Evolutionary conservation across 495 filamentous ascomycete species (phyloP).

Genomic region (Jackrogersella minutella): DNA sequence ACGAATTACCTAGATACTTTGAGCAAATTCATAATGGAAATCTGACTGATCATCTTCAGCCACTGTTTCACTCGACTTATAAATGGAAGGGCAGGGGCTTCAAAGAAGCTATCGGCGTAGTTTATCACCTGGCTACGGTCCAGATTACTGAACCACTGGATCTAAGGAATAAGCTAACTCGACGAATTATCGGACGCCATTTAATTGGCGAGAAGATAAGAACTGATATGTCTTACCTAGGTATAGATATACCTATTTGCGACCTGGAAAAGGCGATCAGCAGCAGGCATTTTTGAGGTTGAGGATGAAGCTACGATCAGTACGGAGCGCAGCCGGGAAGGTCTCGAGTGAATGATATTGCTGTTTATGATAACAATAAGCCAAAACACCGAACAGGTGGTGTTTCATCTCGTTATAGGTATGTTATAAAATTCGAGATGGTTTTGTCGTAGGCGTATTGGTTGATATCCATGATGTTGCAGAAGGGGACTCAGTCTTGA

Average conservation of each 20-base stretch:
- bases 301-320: constrained; percentile 15
- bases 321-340: constrained; percentile 29
- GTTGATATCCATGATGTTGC: too few relatives aligned
- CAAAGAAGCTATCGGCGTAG: neutral
- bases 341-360: constrained; percentile 28
- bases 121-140: constrained; percentile 15
- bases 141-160: neutral
- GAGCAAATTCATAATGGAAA: constrained; percentile 8
- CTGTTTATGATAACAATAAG: constrained; percentile 38
- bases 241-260: constrained; percentile 20
- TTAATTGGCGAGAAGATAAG: too few relatives aligned
- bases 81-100: too few relatives aligned
- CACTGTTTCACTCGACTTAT: neutral
- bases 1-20: neutral
- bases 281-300: constrained; percentile 24
- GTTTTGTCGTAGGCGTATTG: too few relatives aligned
- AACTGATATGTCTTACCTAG: too few relatives aligned
- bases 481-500: too few relatives aligned
- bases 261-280: constrained; percentile 29
- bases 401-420: too few relatives aligned
- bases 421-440: too few relatives aligned
- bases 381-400: too few relatives aligned
- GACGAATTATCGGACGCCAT: constrained; percentile 33
- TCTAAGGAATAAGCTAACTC: constrained; percentile 29
- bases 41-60: neutral